Base-by-base conservation (phyloP, 176 grass and related monocot genomes). In the Ananas comosus region DNA sequence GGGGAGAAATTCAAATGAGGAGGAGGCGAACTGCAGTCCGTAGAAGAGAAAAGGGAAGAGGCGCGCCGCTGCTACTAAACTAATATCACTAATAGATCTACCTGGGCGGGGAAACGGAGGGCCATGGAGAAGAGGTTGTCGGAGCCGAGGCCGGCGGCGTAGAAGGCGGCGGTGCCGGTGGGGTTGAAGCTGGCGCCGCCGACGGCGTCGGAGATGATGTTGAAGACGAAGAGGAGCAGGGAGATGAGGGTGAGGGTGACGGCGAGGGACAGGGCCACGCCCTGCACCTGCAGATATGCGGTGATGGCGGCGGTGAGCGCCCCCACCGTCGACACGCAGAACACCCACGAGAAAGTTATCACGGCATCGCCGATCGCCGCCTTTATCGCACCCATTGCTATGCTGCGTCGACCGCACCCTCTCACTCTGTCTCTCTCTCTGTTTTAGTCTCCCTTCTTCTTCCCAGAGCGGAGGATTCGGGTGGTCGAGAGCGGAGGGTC, bases 101-200 rank as follows among this genome's bases (percentile, higher is more conserved):
- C 88, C 82, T 92, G 89, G 10, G 89, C 89, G 3, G 89, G 85
- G 68, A 92, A 74, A 69, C 89, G 82, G 79, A 92, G 76, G 18
- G 85, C 85, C 85, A 92, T 64, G 67, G 89, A 78, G 70, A 92
- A 10, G 69, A 92, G 82, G 63, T 72, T 33, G 54, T 81, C 66
- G 22, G 67, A 11, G 22, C 61, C 63, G 69, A 85, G 48, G 9
- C 89, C 89, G 1, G 89, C 89, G 69, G 89, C 85, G 63, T 92
- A 85, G 85, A 88, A 88, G 13, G 89, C 85, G 16, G 85, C 89
- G 49, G 79, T 50, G 14, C 19, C 89, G 2, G 89, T 85, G 13
- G 89, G 89, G 53, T 85, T 88, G 66, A 92, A 92, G 63, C 79
- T 83, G 66, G 89, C 89, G 27, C 85, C 85, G 24, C 89, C 82